Evolutionary conservation across 768 basidiomycete genomes (phyloP), one percentile per base, ranked within the genome.

Genomic region (Psilocybe subaeruginosa): DNA sequence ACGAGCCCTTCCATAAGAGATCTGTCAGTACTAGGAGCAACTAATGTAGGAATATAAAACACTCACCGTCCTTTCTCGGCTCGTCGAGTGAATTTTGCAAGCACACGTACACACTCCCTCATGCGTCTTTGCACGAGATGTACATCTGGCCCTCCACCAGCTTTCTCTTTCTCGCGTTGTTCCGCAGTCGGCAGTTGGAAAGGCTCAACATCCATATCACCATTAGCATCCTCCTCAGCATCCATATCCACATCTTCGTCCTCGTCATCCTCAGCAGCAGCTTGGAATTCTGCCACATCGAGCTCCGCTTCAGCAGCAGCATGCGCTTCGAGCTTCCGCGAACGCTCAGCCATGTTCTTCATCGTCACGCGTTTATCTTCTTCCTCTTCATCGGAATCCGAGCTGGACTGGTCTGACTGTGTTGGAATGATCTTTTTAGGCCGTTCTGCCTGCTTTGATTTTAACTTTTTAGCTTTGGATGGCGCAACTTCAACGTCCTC

Each of bases 271-370:
- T 72, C 80, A 29, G 66, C 82, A 9, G 76, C 88, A 53, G 80
- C 75, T 63, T 85, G 86, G 53, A 87, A 71, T 67, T 93, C 92
- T 67, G 86, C 84, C 0, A 80, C 72, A 67, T 91, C 90, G 29
- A 91, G 76, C 69, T 85, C 84, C 2, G 88, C 91, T 59, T 93
- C 91, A 9, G 77, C 85, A 27, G 80, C 82, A 5, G 86, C 87
- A 64, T 82, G 77, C 19, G 81, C 87, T 66, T 95, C 93, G 53
- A 94, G 74, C 54, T 90, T 91, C 57, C 85, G 85, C 48, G 93
- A 94, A 29, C 87, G 87, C 39, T 86, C 84, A 64, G 91, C 93
- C 83, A 95, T 92, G 68, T 93, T 95, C 27, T 83, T 84, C 75
- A 87, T 86, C 6, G 92, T 95, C 35, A 88, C 75, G 54, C 79